Conservation (phyloP, 768 basidiomycete genomes). For the Suillus weaverae region DNA sequence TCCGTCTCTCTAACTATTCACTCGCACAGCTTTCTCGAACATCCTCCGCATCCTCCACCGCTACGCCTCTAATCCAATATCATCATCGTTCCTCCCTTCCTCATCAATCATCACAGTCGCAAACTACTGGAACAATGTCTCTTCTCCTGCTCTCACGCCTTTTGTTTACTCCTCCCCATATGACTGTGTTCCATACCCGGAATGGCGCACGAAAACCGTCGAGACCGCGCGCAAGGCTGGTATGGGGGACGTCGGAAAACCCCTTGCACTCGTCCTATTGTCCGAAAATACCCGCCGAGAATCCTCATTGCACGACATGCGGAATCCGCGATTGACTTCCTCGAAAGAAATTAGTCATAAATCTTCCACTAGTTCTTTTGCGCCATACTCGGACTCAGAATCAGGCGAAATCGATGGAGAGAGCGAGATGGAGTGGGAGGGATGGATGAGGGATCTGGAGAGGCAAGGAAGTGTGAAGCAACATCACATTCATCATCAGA, state of each 20-base stretch:
- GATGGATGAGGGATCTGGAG: constrained; percentile 61
- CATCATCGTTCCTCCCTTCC: constrained; percentile 44
- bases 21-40: constrained; percentile 43
- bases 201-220: constrained; percentile 58
- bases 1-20: neutral
- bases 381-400: constrained; percentile 23
- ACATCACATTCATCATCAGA: neutral
- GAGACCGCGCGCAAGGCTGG: constrained; percentile 56
- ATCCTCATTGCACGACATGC: constrained; percentile 21
- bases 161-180: constrained; percentile 31
- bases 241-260: constrained; percentile 54
- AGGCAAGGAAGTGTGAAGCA: constrained; percentile 33
- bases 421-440: constrained; percentile 65
- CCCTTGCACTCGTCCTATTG: constrained; percentile 50
- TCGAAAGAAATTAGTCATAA: constrained; percentile 27
- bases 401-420: constrained; percentile 43
- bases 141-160: constrained; percentile 21
- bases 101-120: constrained; percentile 60
- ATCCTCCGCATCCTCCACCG: constrained; percentile 57
- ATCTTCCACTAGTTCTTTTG: neutral
- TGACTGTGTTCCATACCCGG: constrained; percentile 56
- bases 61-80: constrained; percentile 32
- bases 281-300: constrained; percentile 26
- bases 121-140: constrained; percentile 24
- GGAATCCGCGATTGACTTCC: constrained; percentile 23